Evolutionary conservation across 768 basidiomycete genomes (phyloP).

Genomic region (Mycena belliarum): DNA sequence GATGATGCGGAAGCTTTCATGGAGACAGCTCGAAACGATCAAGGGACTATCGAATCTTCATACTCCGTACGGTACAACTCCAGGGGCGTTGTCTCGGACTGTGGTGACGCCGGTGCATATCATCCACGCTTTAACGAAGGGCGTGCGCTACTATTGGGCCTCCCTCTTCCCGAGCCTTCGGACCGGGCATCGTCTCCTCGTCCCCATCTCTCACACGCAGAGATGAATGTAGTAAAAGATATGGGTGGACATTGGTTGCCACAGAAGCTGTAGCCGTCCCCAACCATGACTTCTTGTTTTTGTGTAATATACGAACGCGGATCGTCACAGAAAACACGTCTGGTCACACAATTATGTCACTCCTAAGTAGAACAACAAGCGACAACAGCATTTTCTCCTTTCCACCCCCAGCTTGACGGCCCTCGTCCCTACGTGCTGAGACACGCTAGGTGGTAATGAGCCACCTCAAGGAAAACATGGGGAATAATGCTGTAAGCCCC

Average conservation of each 20-base stretch:
- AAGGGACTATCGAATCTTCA: not conserved
- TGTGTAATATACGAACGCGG: too few species aligned
- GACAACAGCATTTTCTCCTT: not conserved
- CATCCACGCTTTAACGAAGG: constrained; percentile 49
- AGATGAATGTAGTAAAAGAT: constrained; percentile 60
- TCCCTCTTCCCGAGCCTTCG: constrained; percentile 15
- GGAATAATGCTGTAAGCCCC: constrained; percentile 12
- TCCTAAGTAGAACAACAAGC: not conserved
- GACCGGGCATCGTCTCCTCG: constrained; percentile 3
- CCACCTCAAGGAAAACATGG: constrained; percentile 22
- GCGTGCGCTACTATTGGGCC: constrained; percentile 49
- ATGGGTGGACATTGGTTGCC: constrained; percentile 70
- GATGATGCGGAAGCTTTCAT: not conserved
- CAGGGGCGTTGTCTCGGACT: constrained; percentile 6
- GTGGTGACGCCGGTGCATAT: constrained; percentile 11
- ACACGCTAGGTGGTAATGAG: constrained; percentile 13
- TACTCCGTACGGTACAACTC: not conserved
- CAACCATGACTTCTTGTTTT: too few species aligned
- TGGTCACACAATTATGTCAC: constrained; percentile 1
- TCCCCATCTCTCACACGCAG: constrained; percentile 43
- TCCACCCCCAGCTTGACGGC: too few species aligned
- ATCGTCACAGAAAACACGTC: not conserved
- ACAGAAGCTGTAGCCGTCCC: constrained; percentile 48
- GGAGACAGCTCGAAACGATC: not conserved
- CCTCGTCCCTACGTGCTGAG: not conserved